A percentile compares a stretch with the other conserved stretches of the same genome.
phyloP scores from a whole-genome alignment of 495 filamentous ascomycete genomes.

The Xylaria flabelliformis region DNA sequence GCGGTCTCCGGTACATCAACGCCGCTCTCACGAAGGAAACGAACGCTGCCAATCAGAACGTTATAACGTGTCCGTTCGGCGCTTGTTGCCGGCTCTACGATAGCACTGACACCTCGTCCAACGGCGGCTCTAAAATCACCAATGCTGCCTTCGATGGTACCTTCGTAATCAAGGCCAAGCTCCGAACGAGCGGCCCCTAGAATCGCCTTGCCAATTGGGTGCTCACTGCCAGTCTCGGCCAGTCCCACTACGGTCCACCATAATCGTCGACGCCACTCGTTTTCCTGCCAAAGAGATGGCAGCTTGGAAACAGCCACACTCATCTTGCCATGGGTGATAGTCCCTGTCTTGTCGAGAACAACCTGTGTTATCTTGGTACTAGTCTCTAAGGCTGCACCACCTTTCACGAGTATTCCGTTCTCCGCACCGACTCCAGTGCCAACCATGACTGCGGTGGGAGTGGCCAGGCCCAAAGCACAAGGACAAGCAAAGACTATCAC shows the following conservation, averaged over 20 bases:
- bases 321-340: slow-evolving; percentile 94
- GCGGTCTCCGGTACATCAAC: slow-evolving; percentile 69
- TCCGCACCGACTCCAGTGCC: slow-evolving; percentile 97
- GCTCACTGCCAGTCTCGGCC: slow-evolving; percentile 91
- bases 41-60: slow-evolving; percentile 82
- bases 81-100: slow-evolving; percentile 75
- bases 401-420: slow-evolving; percentile 95
- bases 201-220: slow-evolving; percentile 91
- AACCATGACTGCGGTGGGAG: slow-evolving; percentile 98
- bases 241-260: slow-evolving; percentile 97
- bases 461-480: slow-evolving; percentile 91
- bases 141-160: slow-evolving; percentile 78
- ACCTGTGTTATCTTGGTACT: slow-evolving; percentile 91
- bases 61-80: slow-evolving; percentile 71
- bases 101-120: slow-evolving; percentile 83
- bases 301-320: slow-evolving; percentile 75
- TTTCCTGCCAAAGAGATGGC: slow-evolving; percentile 70
- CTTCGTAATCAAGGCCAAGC: slow-evolving; percentile 73
- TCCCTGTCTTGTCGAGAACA: slow-evolving; percentile 99
- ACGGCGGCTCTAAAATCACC: slow-evolving; percentile 84
- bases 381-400: slow-evolving; percentile 89
- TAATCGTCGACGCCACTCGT: slow-evolving; percentile 70
- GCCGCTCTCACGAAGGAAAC: slow-evolving; percentile 72
- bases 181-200: slow-evolving; percentile 72
- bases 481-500: slow-evolving; percentile 99